A percentile compares a stretch with the other conserved stretches of the same genome.
Evolutionary conservation across 768 basidiomycete species (phyloP).

Genomic region (Tylopilus sp.): DNA sequence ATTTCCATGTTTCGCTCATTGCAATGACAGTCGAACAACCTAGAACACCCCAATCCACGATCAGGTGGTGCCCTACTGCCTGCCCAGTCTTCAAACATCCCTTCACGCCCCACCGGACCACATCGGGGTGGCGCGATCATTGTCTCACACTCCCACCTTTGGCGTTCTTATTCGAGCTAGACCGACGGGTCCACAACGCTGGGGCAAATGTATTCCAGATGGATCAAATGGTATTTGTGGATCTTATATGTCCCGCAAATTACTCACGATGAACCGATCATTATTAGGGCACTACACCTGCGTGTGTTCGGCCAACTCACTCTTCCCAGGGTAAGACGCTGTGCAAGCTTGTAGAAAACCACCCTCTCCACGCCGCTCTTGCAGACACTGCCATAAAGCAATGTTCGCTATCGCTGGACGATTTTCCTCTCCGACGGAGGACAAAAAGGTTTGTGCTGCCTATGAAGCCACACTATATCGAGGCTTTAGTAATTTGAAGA

Average conservation of each 20-base stretch:
- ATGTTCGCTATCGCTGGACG: constrained; percentile 51
- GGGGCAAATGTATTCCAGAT: constrained; percentile 72
- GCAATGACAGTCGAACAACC: no score
- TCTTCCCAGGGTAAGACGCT: constrained; percentile 61
- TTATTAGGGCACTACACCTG: constrained; percentile 66
- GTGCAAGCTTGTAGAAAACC: constrained; percentile 49
- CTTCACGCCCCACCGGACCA: no score
- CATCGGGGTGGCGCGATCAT: no score
- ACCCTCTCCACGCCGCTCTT: constrained; percentile 44
- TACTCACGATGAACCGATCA: constrained; percentile 28
- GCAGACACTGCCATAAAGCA: constrained; percentile 44
- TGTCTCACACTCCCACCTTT: no score
- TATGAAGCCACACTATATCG: constrained; percentile 55
- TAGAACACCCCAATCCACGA: no score
- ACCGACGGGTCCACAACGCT: no score
- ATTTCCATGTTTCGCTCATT: no score
- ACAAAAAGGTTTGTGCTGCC: constrained; percentile 39
- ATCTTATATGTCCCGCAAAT: neutral
- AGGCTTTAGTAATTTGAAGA: constrained; percentile 42
- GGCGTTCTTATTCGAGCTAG: no score
- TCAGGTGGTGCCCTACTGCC: no score
- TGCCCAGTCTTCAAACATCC: no score
- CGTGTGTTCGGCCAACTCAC: constrained; percentile 8
- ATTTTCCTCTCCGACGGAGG: constrained; percentile 54
- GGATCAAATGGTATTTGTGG: constrained; percentile 61